Evolutionary conservation across 148 eudicot genomes (phyloP), one percentile per base, ranked within the genome.

Genomic region (Fagopyrum homotropicum): DNA sequence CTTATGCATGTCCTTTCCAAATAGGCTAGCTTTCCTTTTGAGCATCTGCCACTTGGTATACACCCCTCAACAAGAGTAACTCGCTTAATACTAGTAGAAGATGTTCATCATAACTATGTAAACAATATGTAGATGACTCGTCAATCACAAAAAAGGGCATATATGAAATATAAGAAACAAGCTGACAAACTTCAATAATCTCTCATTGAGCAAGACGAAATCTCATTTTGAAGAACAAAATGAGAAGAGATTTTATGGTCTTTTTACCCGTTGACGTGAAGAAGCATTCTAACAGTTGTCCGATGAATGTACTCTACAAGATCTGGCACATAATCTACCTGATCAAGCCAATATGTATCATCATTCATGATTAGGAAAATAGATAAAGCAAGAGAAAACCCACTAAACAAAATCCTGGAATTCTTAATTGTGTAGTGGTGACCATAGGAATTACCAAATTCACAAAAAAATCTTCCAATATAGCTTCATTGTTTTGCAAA

Each of bases 301-400:
- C 92, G 85, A 79, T 92, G 96, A 79, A 95, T 85, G 78, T 90
- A 92, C 84, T 95, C 86, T 29, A 77, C 77, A 74, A 95, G 97
- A 79, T 92, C 97, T 57, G 98, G 96, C 77, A 94, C 96, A 75
- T 93, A 86, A 80, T 90, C 92, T 77, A 95, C 97, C 98, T 95
- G 91, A 81, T 75, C 60, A 78, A 4, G 43, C 74, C 61, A 19
- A 76, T 45, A 82, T 72, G 61, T 51, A 16, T 9, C 15, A 63
- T 59, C 70, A 73, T 52, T 72, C 51, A 56, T 10, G 45, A 63
- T 17, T 6, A 30, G 0, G 4, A 29, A 63, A 43, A 14, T 50
- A 69, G 66, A 64, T 29, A 22, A 8, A 40, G 26, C 60, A 4
- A 50, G 56, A 68, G 75, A 43, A 29, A 73, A 80, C 52, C 54